A percentile compares a stretch with the other conserved stretches of the same genome.
phyloP scores from a whole-genome alignment of 2,329 filamentous ascomycete genomes.

The Claviceps humidiphila region DNA sequence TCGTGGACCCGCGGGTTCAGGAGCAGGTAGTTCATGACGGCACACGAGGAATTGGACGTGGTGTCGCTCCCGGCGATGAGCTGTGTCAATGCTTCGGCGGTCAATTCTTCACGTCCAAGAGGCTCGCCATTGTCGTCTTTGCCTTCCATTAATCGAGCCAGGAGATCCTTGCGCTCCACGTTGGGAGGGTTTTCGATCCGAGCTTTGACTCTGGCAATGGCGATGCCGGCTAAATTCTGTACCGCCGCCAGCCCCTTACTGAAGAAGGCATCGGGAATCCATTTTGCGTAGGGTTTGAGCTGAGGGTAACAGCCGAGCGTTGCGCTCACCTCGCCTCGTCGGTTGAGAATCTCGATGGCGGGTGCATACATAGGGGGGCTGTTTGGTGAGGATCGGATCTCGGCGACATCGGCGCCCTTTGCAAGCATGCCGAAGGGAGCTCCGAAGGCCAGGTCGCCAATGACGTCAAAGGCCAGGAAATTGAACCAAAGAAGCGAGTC shows the following conservation, averaged over 20 bases:
- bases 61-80: constrained; percentile 71
- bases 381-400: constrained; percentile 51
- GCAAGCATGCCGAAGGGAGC: constrained; percentile 54
- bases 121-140: constrained; percentile 66
- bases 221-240: constrained; percentile 73
- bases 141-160: constrained; percentile 74
- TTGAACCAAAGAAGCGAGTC: constrained; percentile 66
- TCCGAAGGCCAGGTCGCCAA: constrained; percentile 37
- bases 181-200: constrained; percentile 57
- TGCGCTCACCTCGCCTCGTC: constrained; percentile 73
- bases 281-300: constrained; percentile 69
- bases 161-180: constrained; percentile 61
- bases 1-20: constrained; percentile 55
- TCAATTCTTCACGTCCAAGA: constrained; percentile 66
- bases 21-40: constrained; percentile 64
- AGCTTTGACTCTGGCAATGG: constrained; percentile 65
- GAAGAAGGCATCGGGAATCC: constrained; percentile 74
- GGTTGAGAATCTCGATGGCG: constrained; percentile 79
- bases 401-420: constrained; percentile 62
- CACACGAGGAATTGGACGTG: constrained; percentile 69
- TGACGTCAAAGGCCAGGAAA: constrained; percentile 41
- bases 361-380: constrained; percentile 54
- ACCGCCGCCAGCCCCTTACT: constrained; percentile 60
- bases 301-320: constrained; percentile 62
- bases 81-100: constrained; percentile 79